Percentiles rank a stretch among this genome's conserved stretches.
Conservation (phyloP, 1,284 basidiomycete species). For the Tausonia pullulans region DNA sequence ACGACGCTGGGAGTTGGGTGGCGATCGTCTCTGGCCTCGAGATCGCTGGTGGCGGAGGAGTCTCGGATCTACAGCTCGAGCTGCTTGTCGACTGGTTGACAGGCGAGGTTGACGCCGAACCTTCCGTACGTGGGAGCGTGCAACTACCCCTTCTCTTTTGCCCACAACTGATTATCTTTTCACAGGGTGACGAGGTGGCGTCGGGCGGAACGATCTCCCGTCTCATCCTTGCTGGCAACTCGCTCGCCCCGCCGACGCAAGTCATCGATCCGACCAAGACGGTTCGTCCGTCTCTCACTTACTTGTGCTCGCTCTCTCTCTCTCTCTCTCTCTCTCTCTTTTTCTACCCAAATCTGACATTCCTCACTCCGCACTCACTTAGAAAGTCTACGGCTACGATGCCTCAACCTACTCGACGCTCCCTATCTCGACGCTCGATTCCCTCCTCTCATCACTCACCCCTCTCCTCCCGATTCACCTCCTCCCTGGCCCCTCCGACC, state of each 20-base stretch:
- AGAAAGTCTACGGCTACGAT: slow-evolving; percentile 49
- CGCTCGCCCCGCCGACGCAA: slow-evolving; percentile 47
- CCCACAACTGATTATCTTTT: background rate
- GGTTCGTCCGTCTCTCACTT: background rate
- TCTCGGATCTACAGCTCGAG: slow-evolving; percentile 59
- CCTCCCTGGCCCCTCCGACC: slow-evolving; percentile 76
- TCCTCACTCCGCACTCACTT: slow-evolving; percentile 11
- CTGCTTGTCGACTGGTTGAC: slow-evolving; percentile 77
- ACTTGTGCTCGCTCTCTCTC: background rate
- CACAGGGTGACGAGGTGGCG: slow-evolving; percentile 42
- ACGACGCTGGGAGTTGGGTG: slow-evolving; percentile 56
- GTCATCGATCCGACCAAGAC: slow-evolving; percentile 5
- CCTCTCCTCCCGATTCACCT: slow-evolving; percentile 66
- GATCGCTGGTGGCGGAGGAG: slow-evolving; percentile 46
- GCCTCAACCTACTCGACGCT: slow-evolving; percentile 55
- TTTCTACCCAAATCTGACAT: background rate
- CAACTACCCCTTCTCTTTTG: background rate
- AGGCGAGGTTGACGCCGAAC: slow-evolving; percentile 54
- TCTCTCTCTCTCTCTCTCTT: background rate
- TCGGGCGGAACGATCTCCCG: slow-evolving; percentile 63
- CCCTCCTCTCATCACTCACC: slow-evolving; percentile 59
- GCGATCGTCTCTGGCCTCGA: slow-evolving; percentile 75
- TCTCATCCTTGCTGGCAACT: slow-evolving; percentile 77
- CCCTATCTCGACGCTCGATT: slow-evolving; percentile 59
- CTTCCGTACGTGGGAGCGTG: background rate